phyloP scores from a whole-genome alignment of 768 basidiomycete genomes.

The Hygrophoropsis aurantiaca region DNA sequence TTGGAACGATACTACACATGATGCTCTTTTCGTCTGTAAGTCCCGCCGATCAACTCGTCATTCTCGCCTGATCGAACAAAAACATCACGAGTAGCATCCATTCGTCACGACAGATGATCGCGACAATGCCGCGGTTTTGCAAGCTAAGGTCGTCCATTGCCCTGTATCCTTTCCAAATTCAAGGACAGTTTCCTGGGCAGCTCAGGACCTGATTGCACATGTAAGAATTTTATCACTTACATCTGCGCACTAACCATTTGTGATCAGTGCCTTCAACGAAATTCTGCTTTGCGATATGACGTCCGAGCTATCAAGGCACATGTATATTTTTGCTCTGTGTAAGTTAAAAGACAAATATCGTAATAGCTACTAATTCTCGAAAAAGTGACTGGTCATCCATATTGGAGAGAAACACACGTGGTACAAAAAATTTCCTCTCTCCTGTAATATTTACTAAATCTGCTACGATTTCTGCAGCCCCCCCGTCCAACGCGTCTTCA shows the following conservation, averaged over 20 bases:
- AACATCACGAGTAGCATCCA: slow-evolving; percentile 37
- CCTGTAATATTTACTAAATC: too few relatives aligned
- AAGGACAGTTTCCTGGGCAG: slow-evolving; percentile 24
- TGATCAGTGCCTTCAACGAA: slow-evolving; percentile 56
- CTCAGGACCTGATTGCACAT: slow-evolving; percentile 45
- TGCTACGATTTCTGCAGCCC: too few relatives aligned
- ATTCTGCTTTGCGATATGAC: slow-evolving; percentile 46
- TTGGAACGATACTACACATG: slow-evolving; percentile 52
- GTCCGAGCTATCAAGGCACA: slow-evolving; percentile 45
- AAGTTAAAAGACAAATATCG: slow-evolving; percentile 17
- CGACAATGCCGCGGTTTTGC: slow-evolving; percentile 26
- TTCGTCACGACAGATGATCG: slow-evolving; percentile 23
- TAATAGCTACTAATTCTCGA: neutral
- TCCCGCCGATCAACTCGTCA: neutral
- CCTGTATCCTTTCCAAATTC: slow-evolving; percentile 24
- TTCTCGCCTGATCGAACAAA: neutral
- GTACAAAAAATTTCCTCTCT: slow-evolving; percentile 1
- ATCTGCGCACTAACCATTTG: neutral
- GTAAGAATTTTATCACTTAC: slow-evolving; percentile 25
- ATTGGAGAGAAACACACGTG: neutral
- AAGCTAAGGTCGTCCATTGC: slow-evolving; percentile 34
- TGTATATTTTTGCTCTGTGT: slow-evolving; percentile 50
- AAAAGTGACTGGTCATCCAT: slow-evolving; percentile 44
- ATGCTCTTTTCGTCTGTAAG: slow-evolving; percentile 49
- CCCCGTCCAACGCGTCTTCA: too few relatives aligned